Evolutionary conservation across 2,329 filamentous ascomycete genomes (phyloP), one percentile per base, ranked within the genome.

Genomic region (Arthrobotrys conoides): DNA sequence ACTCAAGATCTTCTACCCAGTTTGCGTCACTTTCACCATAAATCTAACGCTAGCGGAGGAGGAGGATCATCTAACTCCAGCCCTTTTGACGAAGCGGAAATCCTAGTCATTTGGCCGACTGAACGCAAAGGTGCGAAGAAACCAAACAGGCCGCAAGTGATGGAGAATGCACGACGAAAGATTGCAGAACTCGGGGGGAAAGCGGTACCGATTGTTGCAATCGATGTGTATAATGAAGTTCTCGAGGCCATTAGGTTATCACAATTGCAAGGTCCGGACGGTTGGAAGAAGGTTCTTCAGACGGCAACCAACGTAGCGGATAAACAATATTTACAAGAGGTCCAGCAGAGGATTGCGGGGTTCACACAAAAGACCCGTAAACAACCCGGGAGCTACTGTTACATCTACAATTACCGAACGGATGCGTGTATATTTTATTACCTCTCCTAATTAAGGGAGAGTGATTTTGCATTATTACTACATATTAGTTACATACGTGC

Each of bases 371-470:
- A 88, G 83, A 87, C 90, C 86, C 85, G 88, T 86, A 86, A 82
- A 38, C 81, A 80, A 0, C 82, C 80, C 44, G 81, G 88, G 24
- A 88, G 89, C 57, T 92, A 94, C 83, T 92, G 93, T 10, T 97
- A 97, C 85, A 89, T 97, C 66, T 97, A 97, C 85, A 97, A 97
- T 82, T 97, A 96, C 82, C 88, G 94, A 76, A 96, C 93, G 9
- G 92, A 92, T 0, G 91, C 88, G 75, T 94, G 93, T 83, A 88
- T 97, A 64, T 93, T 95, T 83, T 97, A 97, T 84, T 94, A 97
- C 84, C 85, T 97, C 33, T 77, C 49, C 18, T 77, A 44, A 67
- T 49, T n/a, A 20, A 78, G 87, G 85, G 76, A 81, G 57, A 10
- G 57, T 61, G 16, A 8, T 46, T 46, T 46, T 46, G 44, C 18